A percentile compares a stretch with the other conserved stretches of the same genome.
Evolutionary conservation across 148 eudicot species (phyloP).

Genomic region (Rhododendron ovatum): DNA sequence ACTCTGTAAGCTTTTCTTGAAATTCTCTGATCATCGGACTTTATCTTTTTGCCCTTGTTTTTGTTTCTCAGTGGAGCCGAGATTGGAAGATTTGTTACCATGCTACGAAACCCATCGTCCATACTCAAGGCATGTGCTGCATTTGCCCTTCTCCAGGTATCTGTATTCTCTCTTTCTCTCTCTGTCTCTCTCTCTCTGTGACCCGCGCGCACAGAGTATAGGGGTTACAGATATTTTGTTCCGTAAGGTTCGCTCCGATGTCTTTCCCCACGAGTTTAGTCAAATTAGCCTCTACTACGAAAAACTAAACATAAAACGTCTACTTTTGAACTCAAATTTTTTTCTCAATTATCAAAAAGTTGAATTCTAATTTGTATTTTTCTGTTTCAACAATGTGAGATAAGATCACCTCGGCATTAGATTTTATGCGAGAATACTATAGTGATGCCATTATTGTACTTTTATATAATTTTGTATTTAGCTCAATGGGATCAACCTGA

Average conservation of each 20-base stretch:
- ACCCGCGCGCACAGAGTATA: neutral
- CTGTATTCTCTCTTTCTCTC: neutral
- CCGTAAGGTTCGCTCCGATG: neutral
- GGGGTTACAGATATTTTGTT: neutral
- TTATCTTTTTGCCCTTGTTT: neutral
- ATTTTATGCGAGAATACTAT: neutral
- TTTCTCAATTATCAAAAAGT: neutral
- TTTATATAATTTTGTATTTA: neutral
- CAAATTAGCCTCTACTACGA: neutral
- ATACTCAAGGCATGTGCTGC: constrained; percentile 83
- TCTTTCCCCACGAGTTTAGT: neutral
- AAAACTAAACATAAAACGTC: neutral
- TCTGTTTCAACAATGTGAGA: neutral
- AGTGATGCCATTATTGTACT: neutral
- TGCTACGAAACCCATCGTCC: constrained; percentile 74
- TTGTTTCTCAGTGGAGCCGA: constrained; percentile 67
- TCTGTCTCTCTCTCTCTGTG: neutral
- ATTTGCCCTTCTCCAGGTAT: constrained; percentile 94
- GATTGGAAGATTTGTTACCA: constrained; percentile 77
- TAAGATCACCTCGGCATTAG: neutral
- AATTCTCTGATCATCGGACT: neutral
- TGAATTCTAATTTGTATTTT: neutral
- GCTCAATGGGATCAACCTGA: neutral
- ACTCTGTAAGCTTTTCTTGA: neutral
- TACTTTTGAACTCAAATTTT: neutral